These are phyloP conservation scores for Trichoderma harzianum DNA, from an alignment of 2,329 filamentous ascomycete genomes.

Conservation along the genomic window DNA sequence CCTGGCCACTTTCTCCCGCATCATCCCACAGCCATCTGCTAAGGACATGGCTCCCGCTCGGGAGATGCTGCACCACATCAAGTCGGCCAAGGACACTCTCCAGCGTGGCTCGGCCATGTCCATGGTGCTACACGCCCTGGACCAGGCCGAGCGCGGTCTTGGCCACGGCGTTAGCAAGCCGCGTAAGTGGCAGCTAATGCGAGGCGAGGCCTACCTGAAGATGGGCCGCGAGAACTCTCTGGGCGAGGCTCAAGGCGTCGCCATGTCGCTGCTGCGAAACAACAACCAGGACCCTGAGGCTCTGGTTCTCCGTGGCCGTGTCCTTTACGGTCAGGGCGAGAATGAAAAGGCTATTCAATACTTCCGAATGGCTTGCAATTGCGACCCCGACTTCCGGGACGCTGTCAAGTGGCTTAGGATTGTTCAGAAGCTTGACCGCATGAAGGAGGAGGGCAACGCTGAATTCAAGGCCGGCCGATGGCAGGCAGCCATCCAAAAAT, in stretches of 20 bases:
- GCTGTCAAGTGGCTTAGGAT: constrained; percentile 85
- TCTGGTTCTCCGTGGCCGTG: constrained; percentile 80
- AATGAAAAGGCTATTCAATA: constrained; percentile 93
- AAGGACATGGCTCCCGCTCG: constrained; percentile 83
- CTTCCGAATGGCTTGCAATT: constrained; percentile 82
- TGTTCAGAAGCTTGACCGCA: constrained; percentile 86
- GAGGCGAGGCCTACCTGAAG: constrained; percentile 86
- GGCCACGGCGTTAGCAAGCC: constrained; percentile 74
- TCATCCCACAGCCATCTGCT: constrained; percentile 73
- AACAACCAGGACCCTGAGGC: constrained; percentile 95
- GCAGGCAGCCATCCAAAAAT: constrained; percentile 78
- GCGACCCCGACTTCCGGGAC: constrained; percentile 87
- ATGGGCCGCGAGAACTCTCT: constrained; percentile 87
- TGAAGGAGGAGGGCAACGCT: constrained; percentile 89
- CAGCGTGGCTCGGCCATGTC: constrained; percentile 74
- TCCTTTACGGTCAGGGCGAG: constrained; percentile 86
- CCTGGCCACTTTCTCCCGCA: constrained; percentile 74
- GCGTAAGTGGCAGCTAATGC: constrained; percentile 90
- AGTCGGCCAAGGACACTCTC: constrained; percentile 74
- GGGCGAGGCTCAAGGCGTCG: constrained; percentile 88
- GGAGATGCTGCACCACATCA: constrained; percentile 80
- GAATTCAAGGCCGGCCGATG: constrained; percentile 85
- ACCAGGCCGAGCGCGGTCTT: constrained; percentile 81
- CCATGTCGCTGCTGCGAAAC: constrained; percentile 77
- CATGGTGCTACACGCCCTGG: constrained; percentile 87